Evolutionary conservation across 2,329 filamentous ascomycete genomes (phyloP).

Genomic region (Alternaria ventricosa): DNA sequence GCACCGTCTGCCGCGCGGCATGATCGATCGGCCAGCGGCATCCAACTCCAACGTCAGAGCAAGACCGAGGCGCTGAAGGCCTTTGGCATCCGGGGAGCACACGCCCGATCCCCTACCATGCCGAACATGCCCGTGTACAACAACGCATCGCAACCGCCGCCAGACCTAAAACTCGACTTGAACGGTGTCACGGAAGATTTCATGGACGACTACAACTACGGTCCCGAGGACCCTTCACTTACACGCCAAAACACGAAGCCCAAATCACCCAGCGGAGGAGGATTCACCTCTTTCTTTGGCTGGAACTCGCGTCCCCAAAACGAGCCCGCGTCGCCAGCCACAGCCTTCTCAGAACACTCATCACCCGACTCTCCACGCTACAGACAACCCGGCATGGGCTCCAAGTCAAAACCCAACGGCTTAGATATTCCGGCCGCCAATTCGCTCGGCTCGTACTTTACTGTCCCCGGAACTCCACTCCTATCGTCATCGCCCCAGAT

Average conservation of each 20-base stretch:
- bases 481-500: slow-evolving; percentile 52
- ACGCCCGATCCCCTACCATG: slow-evolving; percentile 47
- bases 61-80: slow-evolving; percentile 35
- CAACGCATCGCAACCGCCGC: slow-evolving; percentile 34
- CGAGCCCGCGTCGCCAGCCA: slow-evolving; percentile 65
- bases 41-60: slow-evolving; percentile 35
- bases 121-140: slow-evolving; percentile 47
- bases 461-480: slow-evolving; percentile 55
- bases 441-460: slow-evolving; percentile 54
- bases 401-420: slow-evolving; percentile 52
- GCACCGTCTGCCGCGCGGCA: slow-evolving; percentile 35
- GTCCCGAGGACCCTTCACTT: slow-evolving; percentile 32
- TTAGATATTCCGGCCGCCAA: slow-evolving; percentile 62
- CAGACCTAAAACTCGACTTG: slow-evolving; percentile 44
- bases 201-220: slow-evolving; percentile 45
- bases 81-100: slow-evolving; percentile 24
- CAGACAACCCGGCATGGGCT: slow-evolving; percentile 28
- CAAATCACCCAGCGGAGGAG: slow-evolving; percentile 55
- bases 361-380: slow-evolving; percentile 65
- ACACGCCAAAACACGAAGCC: slow-evolving; percentile 43
- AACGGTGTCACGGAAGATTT: slow-evolving; percentile 48
- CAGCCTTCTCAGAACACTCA: slow-evolving; percentile 67
- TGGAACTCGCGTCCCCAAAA: slow-evolving; percentile 65
- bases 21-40: slow-evolving; percentile 46
- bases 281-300: slow-evolving; percentile 71